These are phyloP conservation scores for Oryza punctata DNA, from an alignment of 176 grass and related monocot species.

Conservation along the genomic window DNA sequence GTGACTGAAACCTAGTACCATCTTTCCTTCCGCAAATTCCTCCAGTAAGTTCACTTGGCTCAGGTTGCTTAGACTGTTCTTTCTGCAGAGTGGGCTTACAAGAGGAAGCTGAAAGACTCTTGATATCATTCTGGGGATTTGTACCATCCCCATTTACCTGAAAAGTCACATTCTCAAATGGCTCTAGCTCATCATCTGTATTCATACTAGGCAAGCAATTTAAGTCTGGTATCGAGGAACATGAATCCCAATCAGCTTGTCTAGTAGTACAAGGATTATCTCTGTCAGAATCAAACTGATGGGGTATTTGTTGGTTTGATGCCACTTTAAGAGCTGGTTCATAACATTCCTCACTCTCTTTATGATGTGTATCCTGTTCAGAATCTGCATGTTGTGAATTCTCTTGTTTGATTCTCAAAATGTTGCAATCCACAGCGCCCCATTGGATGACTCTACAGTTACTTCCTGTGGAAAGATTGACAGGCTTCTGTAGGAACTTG, in stretches of 20 bases:
- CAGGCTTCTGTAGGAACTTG: not conserved
- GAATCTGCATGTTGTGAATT: not conserved
- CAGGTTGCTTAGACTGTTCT: constrained; percentile 13
- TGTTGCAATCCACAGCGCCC: not conserved
- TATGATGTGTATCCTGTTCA: constrained; percentile 11
- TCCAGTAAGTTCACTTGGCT: not conserved
- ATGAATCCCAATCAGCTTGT: not conserved
- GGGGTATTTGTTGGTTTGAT: constrained; percentile 30
- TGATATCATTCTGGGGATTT: not conserved
- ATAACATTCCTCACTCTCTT: not conserved
- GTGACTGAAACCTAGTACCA: constrained; percentile 11
- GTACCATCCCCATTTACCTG: not conserved
- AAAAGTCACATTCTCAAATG: constrained; percentile 14
- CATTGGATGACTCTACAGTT: not conserved
- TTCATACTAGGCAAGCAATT: constrained; percentile 36
- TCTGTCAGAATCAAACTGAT: constrained; percentile 4
- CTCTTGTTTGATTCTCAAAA: constrained; percentile 31
- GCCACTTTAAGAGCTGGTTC: constrained; percentile 16
- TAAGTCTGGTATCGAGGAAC: constrained; percentile 44
- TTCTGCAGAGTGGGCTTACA: constrained; percentile 4
- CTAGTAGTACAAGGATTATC: constrained; percentile 17
- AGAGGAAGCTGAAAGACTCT: constrained; percentile 23
- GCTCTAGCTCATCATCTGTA: constrained; percentile 15
- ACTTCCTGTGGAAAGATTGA: constrained; percentile 25
- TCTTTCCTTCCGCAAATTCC: constrained; percentile 16